Percentiles rank a stretch among this genome's conserved stretches.
phyloP scores from a whole-genome alignment of 768 basidiomycete species.

The Leccinum pellstonianum region DNA sequence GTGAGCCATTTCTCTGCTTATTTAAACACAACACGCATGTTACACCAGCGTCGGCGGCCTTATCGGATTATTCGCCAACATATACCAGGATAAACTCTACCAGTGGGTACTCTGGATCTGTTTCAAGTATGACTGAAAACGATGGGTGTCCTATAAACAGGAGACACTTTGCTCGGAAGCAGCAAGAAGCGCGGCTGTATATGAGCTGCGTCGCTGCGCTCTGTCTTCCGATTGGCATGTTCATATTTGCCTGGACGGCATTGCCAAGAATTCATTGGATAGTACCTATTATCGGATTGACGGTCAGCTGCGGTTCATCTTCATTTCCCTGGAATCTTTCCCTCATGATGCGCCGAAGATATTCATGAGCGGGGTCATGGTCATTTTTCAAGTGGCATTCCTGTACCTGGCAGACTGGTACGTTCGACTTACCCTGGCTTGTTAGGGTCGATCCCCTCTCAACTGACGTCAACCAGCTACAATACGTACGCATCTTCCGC shows the following conservation, averaged over 20 bases:
- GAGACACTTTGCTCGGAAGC: conserved; percentile 20
- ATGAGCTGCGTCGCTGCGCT: conserved; percentile 52
- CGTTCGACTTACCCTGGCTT: conserved; percentile 8
- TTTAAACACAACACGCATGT: conserved; percentile 1
- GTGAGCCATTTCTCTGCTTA: conserved; percentile 34
- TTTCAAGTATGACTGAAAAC: conserved; percentile 11
- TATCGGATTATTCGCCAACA: conserved; percentile 43
- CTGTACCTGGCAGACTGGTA: conserved; percentile 53
- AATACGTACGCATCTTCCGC: conserved; percentile 52
- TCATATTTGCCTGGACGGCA: conserved; percentile 71
- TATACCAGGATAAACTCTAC: conserved; percentile 52
- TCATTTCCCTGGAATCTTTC: not conserved
- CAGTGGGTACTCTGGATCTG: conserved; percentile 29
- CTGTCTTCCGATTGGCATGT: conserved; percentile 55
- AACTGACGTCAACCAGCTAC: conserved; percentile 30
- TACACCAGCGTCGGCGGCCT: conserved; percentile 48
- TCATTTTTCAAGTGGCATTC: conserved; percentile 46
- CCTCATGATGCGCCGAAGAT: conserved; percentile 27
- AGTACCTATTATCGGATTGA: conserved; percentile 29
- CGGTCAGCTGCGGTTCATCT: conserved; percentile 13
- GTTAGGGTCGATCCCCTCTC: not conserved
- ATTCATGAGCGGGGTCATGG: conserved; percentile 39
- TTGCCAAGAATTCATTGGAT: conserved; percentile 60
- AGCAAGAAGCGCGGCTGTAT: conserved; percentile 61
- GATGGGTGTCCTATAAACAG: conserved; percentile 22